These are phyloP conservation scores for Pyrus communis DNA, from an alignment of 306 rosid species.

Conservation along the genomic window DNA sequence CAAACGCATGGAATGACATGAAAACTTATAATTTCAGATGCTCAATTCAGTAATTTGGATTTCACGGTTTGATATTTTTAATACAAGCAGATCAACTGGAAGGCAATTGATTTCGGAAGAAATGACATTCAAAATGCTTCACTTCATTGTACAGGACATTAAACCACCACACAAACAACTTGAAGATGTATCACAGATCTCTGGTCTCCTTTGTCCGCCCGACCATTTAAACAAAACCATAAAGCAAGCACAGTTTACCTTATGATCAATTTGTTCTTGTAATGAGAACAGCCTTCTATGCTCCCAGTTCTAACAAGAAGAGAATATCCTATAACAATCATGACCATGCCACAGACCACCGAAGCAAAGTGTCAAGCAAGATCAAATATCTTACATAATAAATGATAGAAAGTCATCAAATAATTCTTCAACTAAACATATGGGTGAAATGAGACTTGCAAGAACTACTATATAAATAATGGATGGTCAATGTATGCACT, in stretches of 20 bases:
- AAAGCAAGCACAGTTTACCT: slow-evolving; percentile 39
- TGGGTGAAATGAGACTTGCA: neutral
- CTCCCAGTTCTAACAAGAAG: slow-evolving; percentile 63
- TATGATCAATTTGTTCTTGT: slow-evolving; percentile 77
- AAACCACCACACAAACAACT: slow-evolving; percentile 7
- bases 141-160: slow-evolving; percentile 1
- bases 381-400: neutral
- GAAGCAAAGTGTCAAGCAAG: neutral
- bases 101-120: slow-evolving; percentile 6
- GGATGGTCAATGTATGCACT: neutral
- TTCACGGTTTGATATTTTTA: neutral
- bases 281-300: slow-evolving; percentile 70
- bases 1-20: neutral
- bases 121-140: neutral
- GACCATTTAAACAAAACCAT: slow-evolving; percentile 4
- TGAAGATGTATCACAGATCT: neutral
- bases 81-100: slow-evolving; percentile 10
- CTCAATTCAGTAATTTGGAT: neutral
- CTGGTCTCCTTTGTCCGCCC: neutral
- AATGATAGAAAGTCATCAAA: neutral
- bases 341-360: neutral
- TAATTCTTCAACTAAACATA: neutral
- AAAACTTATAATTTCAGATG: neutral
- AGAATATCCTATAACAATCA: neutral
- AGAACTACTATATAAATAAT: neutral